Percentiles rank a stretch among this genome's conserved stretches.
phyloP scores from a whole-genome alignment of 352 stramenopile species.

The Thraustotheca clavata region DNA sequence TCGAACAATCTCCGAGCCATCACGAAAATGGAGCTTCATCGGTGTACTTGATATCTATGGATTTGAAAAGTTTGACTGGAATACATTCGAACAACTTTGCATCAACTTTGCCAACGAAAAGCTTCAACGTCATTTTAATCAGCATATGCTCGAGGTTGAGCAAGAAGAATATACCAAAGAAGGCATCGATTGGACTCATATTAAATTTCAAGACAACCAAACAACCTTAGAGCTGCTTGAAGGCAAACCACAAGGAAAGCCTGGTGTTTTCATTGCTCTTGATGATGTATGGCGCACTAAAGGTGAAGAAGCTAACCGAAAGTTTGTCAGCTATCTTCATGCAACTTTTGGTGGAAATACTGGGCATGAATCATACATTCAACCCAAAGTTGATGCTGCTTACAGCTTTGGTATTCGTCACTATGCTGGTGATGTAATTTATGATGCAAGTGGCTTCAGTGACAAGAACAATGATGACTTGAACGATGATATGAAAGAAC shows the following conservation, averaged over 20 bases:
- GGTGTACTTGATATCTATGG: constrained; percentile 97
- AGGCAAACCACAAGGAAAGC: constrained; percentile 80
- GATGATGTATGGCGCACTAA: constrained; percentile 95
- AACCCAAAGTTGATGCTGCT: constrained; percentile 86
- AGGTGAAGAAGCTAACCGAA: constrained; percentile 86
- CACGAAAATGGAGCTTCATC: constrained; percentile 88
- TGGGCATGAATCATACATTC: constrained; percentile 82
- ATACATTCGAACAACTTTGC: constrained; percentile 94
- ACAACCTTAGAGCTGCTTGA: constrained; percentile 90
- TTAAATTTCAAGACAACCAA: constrained; percentile 92
- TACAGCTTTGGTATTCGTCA: constrained; percentile 85
- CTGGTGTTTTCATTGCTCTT: constrained; percentile 91
- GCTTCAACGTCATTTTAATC: constrained; percentile 90
- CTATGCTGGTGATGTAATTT: constrained; percentile 93
- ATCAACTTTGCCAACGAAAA: constrained; percentile 97
- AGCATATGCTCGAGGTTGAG: constrained; percentile 95
- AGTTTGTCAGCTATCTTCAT: constrained; percentile 86
- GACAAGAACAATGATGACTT: constrained; percentile 98
- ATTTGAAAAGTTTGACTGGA: constrained; percentile 95
- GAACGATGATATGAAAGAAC: constrained; percentile 90
- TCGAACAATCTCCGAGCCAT: constrained; percentile 70
- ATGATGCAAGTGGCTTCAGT: constrained; percentile 95
- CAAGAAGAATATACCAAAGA: constrained; percentile 97
- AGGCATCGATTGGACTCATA: constrained; percentile 89
- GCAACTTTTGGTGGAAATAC: constrained; percentile 73